These are phyloP conservation scores for Alternaria dauci DNA, from an alignment of 2,329 filamentous ascomycete species.

Conservation along the genomic window DNA sequence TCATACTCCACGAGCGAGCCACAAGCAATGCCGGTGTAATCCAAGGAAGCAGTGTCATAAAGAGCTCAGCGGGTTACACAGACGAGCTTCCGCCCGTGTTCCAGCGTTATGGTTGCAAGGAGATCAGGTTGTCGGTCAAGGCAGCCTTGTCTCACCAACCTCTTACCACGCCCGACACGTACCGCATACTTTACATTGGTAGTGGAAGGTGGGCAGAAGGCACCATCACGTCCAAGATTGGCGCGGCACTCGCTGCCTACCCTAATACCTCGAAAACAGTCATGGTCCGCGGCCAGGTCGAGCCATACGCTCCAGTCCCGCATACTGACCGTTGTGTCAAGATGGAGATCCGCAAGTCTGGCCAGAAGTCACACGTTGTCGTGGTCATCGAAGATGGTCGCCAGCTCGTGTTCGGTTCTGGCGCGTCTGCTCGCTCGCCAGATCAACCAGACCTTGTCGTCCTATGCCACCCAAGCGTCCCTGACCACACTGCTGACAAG, in stretches of 20 bases:
- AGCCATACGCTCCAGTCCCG: slow-evolving; percentile 42
- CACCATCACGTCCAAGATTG: slow-evolving; percentile 41
- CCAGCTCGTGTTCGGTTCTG: slow-evolving; percentile 31
- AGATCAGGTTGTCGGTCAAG: slow-evolving; percentile 42
- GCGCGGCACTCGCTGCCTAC: slow-evolving; percentile 42
- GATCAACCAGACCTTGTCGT: slow-evolving; percentile 42
- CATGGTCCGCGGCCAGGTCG: slow-evolving; percentile 46
- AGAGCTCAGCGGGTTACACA: slow-evolving; percentile 32
- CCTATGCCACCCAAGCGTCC: slow-evolving; percentile 37
- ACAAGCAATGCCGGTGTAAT: slow-evolving; percentile 18
- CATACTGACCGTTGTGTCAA: slow-evolving; percentile 39
- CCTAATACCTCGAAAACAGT: slow-evolving; percentile 45
- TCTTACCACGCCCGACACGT: slow-evolving; percentile 39
- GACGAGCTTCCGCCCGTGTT: slow-evolving; percentile 37
- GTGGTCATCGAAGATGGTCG: slow-evolving; percentile 37
- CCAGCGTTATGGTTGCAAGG: slow-evolving; percentile 34
- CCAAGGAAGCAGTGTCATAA: slow-evolving; percentile 33
- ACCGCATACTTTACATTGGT: slow-evolving; percentile 47
- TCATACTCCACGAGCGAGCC: slow-evolving; percentile 38
- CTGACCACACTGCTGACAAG: slow-evolving; percentile 19
- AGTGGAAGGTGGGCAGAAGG: slow-evolving; percentile 42
- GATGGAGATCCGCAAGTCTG: slow-evolving; percentile 20
- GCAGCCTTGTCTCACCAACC: slow-evolving; percentile 36
- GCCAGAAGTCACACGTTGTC: slow-evolving; percentile 18
- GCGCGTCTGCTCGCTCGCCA: slow-evolving; percentile 9